These are phyloP conservation scores for Aquanectria penicillioides DNA, from an alignment of 2,329 filamentous ascomycete species.

Conservation along the genomic window DNA sequence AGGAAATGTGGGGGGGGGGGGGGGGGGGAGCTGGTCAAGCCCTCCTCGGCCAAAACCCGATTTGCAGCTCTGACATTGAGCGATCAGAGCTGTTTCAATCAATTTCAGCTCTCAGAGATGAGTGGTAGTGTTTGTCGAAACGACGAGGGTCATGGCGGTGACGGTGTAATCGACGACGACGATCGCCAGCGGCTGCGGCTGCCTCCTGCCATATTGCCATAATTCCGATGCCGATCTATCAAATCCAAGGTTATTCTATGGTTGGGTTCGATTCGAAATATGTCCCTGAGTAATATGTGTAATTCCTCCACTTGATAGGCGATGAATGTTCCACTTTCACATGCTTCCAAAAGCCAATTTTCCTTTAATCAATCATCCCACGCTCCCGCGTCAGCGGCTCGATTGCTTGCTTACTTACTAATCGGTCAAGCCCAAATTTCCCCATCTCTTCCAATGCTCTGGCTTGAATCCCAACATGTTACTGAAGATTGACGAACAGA, in stretches of 20 bases:
- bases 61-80: no score
- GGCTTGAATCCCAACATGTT: conserved; percentile 34
- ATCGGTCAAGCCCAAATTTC: not conserved
- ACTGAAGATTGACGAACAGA: conserved; percentile 89
- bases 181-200: no score
- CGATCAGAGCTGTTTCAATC: no score
- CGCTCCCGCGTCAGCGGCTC: not conserved
- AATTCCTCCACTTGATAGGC: not conserved
- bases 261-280: not conserved
- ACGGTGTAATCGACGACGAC: not conserved
- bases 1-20: no score
- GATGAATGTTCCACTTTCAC: not conserved
- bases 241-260: not conserved
- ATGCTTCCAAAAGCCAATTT: not conserved
- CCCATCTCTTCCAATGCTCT: conserved; percentile 8
- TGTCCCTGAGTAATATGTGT: not conserved
- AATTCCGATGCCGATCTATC: not conserved
- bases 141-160: no score
- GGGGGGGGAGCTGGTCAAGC: no score
- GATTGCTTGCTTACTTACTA: not conserved
- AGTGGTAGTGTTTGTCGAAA: no score
- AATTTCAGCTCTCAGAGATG: no score
- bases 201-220: no score
- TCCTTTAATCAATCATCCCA: no score
- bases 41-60: no score